Base-by-base conservation (phyloP, 148 eudicot species). In the Rheum nobile region DNA sequence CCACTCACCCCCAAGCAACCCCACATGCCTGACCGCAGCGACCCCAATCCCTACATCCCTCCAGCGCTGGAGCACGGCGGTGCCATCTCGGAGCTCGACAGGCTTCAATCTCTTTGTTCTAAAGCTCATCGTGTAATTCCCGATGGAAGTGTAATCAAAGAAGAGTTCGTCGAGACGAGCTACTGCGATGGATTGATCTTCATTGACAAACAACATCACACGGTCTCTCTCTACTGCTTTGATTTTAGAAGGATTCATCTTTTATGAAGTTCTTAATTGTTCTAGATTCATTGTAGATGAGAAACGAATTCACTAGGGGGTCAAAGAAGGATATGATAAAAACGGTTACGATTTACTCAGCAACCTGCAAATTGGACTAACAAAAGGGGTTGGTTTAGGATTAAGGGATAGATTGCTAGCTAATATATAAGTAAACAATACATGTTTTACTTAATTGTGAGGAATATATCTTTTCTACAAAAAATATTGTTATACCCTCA, bases 141-240 rank as follows among this genome's bases (percentile, higher is more conserved):
- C 67, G 28, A 82, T 3, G 80, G 24, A 37, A 55, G 24, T 6
- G 46, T 1, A 50, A 75, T 32, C 47, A 80, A 83, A 34, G 91
- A 87, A 31, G 91, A 89, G 73, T 88, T 86, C 73, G 87, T 86
- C 39, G 95, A 90, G 85, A 90, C 95, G 9, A 72, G 82, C 41
- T 90, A 90, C 76, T 90, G 88, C 84, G 73, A 80, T 54, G 78
- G 81, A 61, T 71, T 88, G 86, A 83, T 68, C 61, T 80, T 86
- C 29, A 77, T 90, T 47, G 91, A 90, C 57, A 90, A 90, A 55
- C 87, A 83, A 57, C 95, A 90, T 77, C 87, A 90, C 82, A 84
- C 85, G 80, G 95, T 90, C 46, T 28, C 14, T 41, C 39, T 48
- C 34, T 29, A 59, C 12, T 47, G 21, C 9, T 10, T 39, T 1